Evolutionary conservation across 2,329 filamentous ascomycete species (phyloP), one percentile per base, ranked within the genome.

Genomic region (Calonectria multiphialidica): DNA sequence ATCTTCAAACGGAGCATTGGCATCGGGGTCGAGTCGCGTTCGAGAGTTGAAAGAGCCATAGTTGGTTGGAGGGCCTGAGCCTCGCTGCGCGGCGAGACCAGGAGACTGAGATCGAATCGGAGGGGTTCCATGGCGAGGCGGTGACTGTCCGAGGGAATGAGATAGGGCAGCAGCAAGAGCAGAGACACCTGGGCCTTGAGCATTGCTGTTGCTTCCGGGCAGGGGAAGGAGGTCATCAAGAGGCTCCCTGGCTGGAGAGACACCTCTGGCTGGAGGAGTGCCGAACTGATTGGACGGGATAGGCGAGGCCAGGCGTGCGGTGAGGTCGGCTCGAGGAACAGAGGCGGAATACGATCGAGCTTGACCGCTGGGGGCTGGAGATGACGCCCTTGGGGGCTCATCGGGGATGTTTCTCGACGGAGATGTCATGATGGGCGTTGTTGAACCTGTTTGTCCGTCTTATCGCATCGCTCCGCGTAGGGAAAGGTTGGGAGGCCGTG

Each of bases 111-210:
- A 78, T 68, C 83, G 81, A 37, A 82, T 77, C 33, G 83, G 89
- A 63, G 91, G 92, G 2, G 92, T 94, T 61, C 93, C 93, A 76
- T 93, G 91, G 55, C 92, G 89, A 45, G 93, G 92, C 21, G 94
- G 93, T 30, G 92, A 92, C 61, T 90, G 90, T 73, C 93, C 93
- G 44, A 93, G 86, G 13, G 93, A 94, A 77, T 93, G 92, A 72
- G 94, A 94, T 74, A 98, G 86, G n/a, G 95, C 96, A 30, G 94
- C 94, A 42, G 96, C 95, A 67, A 98, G 90, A 72, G 95, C 96
- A 30, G 96, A 98, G 61, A 95, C 91, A 28, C 95, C 95, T 8
- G 95, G 95, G 0, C 95, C 95, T 8, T 93, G 90, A 9, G 91
- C 84, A 62, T 91, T 93, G 25, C 90, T 89, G 75, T 87, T 90